phyloP scores from a whole-genome alignment of 164 flowering plant species.

The Pachysandra terminalis region DNA sequence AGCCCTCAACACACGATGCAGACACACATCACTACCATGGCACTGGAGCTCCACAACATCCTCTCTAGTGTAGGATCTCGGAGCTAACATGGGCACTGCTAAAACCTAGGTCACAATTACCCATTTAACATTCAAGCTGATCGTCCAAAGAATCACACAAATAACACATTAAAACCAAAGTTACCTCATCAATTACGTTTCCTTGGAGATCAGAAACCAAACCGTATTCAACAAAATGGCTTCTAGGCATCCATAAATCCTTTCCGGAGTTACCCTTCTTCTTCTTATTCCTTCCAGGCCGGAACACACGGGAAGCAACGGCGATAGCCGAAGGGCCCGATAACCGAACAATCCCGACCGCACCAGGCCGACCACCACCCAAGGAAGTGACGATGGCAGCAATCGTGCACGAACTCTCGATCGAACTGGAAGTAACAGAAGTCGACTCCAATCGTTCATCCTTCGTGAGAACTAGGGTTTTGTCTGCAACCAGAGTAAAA shows the following conservation, averaged over 20 bases:
- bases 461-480: constrained; percentile 26
- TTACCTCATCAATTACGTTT: constrained; percentile 79
- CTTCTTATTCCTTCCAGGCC: constrained; percentile 37
- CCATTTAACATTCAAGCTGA: neutral
- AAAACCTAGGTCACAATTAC: constrained; percentile 49
- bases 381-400: constrained; percentile 90
- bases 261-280: constrained; percentile 5
- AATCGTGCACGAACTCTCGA: constrained; percentile 51
- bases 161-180: neutral
- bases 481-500: constrained; percentile 20
- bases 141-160: constrained; percentile 1
- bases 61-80: constrained; percentile 95
- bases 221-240: constrained; percentile 91
- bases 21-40: constrained; percentile 89
- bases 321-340: constrained; percentile 81
- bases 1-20: constrained; percentile 74
- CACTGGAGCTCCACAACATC: constrained; percentile 98
- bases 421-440: neutral
- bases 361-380: constrained; percentile 80
- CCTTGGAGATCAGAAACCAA: constrained; percentile 62
- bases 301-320: constrained; percentile 56
- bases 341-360: constrained; percentile 86
- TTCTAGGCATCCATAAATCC: constrained; percentile 60
- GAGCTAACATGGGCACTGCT: constrained; percentile 87
- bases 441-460: constrained; percentile 39